Percentiles rank a stretch among this genome's conserved stretches.
Evolutionary conservation across 2,329 filamentous ascomycete genomes (phyloP).

Genomic region (Colletotrichum tamarilloi): DNA sequence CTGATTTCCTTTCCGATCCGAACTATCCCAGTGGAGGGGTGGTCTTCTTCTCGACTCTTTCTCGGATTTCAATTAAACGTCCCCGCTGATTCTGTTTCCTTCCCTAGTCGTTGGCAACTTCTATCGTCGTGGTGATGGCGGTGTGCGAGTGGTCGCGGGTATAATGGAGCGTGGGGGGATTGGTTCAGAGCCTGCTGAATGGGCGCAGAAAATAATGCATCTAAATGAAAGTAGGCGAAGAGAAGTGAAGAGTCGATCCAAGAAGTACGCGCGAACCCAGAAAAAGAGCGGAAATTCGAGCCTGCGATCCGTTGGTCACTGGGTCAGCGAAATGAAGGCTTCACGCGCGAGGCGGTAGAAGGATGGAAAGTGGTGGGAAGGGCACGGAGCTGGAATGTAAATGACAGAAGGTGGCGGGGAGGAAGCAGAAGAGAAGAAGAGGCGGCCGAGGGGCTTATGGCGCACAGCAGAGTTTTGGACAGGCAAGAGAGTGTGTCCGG

Average conservation of each 20-base stretch:
- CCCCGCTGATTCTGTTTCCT: neutral
- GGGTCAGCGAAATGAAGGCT: slow-evolving; percentile 30
- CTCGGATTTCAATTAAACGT: slow-evolving; percentile 14
- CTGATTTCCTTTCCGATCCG: slow-evolving; percentile 26
- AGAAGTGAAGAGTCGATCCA: slow-evolving; percentile 28
- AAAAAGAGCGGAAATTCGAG: slow-evolving; percentile 46
- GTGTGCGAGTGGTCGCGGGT: slow-evolving; percentile 22
- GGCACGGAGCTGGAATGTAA: slow-evolving; percentile 35
- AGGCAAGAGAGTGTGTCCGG: slow-evolving; percentile 19
- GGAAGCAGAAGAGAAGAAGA: slow-evolving; percentile 44
- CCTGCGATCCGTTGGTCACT: slow-evolving; percentile 44
- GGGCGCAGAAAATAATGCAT: slow-evolving; percentile 45
- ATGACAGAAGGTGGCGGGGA: slow-evolving; percentile 38
- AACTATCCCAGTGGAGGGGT: slow-evolving; percentile 16
- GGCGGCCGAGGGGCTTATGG: slow-evolving; percentile 13
- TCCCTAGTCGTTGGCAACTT: slow-evolving; percentile 1
- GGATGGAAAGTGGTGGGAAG: slow-evolving; percentile 30
- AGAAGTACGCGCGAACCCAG: slow-evolving; percentile 30
- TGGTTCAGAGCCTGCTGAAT: slow-evolving; percentile 69
- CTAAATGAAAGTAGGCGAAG: slow-evolving; percentile 44
- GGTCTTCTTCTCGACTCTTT: slow-evolving; percentile 37
- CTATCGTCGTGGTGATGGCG: neutral
- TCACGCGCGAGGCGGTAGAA: slow-evolving; percentile 41
- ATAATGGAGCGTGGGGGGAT: slow-evolving; percentile 26
- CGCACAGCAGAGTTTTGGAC: slow-evolving; percentile 41